Percentiles rank a stretch among this genome's conserved stretches.
Evolutionary conservation across 257 asterid genomes (phyloP).

Genomic region (Solanum verrucosum): DNA sequence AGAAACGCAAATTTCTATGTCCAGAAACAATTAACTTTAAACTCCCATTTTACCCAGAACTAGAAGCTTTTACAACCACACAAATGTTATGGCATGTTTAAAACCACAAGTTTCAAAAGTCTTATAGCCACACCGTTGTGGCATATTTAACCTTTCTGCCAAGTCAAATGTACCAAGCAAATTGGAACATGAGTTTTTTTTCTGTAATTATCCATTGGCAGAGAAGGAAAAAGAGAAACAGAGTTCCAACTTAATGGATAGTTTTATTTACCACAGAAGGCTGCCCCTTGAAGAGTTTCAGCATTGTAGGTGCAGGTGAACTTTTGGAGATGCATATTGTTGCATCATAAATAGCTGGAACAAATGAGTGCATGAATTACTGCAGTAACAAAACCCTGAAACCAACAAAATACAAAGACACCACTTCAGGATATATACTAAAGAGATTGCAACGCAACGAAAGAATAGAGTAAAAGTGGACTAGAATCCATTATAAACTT

Average conservation of each 20-base stretch:
- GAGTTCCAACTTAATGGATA: background rate
- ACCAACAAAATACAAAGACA: background rate
- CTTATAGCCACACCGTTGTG: background rate
- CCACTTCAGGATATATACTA: background rate
- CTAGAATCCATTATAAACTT: background rate
- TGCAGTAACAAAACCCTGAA: constrained; percentile 92
- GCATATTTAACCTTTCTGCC: background rate
- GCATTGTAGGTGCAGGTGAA: constrained; percentile 88
- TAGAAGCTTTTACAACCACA: background rate
- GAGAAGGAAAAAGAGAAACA: background rate
- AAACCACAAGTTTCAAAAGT: background rate
- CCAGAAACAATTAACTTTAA: background rate
- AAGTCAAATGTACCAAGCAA: background rate
- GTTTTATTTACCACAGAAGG: constrained; percentile 66
- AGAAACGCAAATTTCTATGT: background rate
- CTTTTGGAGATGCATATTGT: constrained; percentile 79
- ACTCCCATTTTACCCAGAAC: background rate
- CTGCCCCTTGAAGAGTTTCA: constrained; percentile 75
- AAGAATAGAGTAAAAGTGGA: background rate
- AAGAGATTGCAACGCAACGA: background rate
- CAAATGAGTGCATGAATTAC: constrained; percentile 85
- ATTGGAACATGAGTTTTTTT: background rate
- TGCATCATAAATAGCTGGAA: constrained; percentile 84
- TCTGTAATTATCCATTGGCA: background rate
- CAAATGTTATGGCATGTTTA: background rate